phyloP scores from a whole-genome alignment of 1,284 basidiomycete species.

The Boletus semigastroideus region DNA sequence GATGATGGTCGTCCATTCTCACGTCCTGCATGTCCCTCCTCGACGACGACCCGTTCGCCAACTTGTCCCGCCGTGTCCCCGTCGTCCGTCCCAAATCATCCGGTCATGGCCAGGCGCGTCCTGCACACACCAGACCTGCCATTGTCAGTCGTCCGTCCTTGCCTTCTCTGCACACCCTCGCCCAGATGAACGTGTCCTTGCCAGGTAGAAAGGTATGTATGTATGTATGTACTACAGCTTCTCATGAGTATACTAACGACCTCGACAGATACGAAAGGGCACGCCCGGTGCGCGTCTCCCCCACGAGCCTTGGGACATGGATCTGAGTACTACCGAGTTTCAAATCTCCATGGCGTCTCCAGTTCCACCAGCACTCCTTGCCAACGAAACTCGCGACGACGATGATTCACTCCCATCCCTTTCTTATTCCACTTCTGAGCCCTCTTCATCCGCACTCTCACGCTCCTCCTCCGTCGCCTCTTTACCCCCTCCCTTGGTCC shows the following conservation, averaged over 20 bases:
- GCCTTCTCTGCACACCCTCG: conserved; percentile 61
- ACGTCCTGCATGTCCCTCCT: conserved; percentile 30
- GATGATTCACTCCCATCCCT: conserved; percentile 35
- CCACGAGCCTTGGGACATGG: conserved; percentile 57
- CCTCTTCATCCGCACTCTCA: conserved; percentile 32
- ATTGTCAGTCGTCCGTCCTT: conserved; percentile 60
- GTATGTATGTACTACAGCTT: too few relatives aligned
- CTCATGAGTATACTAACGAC: too few relatives aligned
- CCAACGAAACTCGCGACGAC: conserved; percentile 31
- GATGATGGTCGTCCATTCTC: background rate
- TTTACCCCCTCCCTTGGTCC: conserved; percentile 2
- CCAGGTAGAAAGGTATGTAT: conserved; percentile 51
- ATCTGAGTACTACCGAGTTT: conserved; percentile 11
- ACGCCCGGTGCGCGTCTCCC: conserved; percentile 59
- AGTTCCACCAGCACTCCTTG: conserved; percentile 3
- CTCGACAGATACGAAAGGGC: conserved; percentile 51
- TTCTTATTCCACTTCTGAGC: conserved; percentile 30
- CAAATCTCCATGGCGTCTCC: conserved; percentile 3
- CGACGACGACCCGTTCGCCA: conserved; percentile 72
- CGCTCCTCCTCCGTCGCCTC: conserved; percentile 28
- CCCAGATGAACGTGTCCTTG: conserved; percentile 52
- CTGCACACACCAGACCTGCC: conserved; percentile 60
- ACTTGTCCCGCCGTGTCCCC: conserved; percentile 32
- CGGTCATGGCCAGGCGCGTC: conserved; percentile 41
- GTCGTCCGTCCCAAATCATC: conserved; percentile 36